A percentile compares a stretch with the other conserved stretches of the same genome.
phyloP scores from a whole-genome alignment of 495 filamentous ascomycete species.

The Pseudevernia furfuracea region DNA sequence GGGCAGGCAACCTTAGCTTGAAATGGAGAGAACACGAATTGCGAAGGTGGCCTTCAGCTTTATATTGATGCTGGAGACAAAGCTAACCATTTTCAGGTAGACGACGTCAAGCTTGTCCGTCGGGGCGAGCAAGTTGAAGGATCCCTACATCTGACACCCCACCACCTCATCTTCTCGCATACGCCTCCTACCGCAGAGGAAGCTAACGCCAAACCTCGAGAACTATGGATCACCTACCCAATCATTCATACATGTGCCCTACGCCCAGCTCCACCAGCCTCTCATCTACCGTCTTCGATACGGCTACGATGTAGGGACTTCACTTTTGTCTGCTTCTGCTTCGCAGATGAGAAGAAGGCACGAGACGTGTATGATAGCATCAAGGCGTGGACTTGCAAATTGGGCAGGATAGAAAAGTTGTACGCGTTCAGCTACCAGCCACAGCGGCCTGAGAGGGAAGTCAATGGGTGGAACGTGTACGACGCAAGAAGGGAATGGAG shows the following conservation, averaged over 20 bases:
- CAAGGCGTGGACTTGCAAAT: slow-evolving; percentile 68
- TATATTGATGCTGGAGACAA: not conserved
- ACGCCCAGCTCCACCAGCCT: slow-evolving; percentile 60
- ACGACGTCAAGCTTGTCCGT: slow-evolving; percentile 56
- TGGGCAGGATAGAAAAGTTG: slow-evolving; percentile 79
- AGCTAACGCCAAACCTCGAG: slow-evolving; percentile 48
- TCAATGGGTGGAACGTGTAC: slow-evolving; percentile 85
- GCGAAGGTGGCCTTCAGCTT: slow-evolving; percentile 39
- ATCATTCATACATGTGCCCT: slow-evolving; percentile 73
- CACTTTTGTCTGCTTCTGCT: slow-evolving; percentile 85
- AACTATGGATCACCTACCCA: slow-evolving; percentile 90
- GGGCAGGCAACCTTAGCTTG: not conserved
- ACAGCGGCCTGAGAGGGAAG: slow-evolving; percentile 60
- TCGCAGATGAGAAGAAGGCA: slow-evolving; percentile 62
- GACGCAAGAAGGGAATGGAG: slow-evolving; percentile 72
- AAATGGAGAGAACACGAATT: slow-evolving; percentile 50
- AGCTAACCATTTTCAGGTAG: slow-evolving; percentile 40
- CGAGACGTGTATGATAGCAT: slow-evolving; percentile 87
- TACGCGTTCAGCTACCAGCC: slow-evolving; percentile 84
- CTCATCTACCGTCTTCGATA: slow-evolving; percentile 71
- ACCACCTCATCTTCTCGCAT: slow-evolving; percentile 58
- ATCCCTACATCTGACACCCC: slow-evolving; percentile 56
- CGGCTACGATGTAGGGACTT: slow-evolving; percentile 89
- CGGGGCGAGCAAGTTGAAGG: slow-evolving; percentile 53
- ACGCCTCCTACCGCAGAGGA: slow-evolving; percentile 30